Base-by-base conservation (phyloP, 768 basidiomycete genomes). In the Mycena galericulata region DNA sequence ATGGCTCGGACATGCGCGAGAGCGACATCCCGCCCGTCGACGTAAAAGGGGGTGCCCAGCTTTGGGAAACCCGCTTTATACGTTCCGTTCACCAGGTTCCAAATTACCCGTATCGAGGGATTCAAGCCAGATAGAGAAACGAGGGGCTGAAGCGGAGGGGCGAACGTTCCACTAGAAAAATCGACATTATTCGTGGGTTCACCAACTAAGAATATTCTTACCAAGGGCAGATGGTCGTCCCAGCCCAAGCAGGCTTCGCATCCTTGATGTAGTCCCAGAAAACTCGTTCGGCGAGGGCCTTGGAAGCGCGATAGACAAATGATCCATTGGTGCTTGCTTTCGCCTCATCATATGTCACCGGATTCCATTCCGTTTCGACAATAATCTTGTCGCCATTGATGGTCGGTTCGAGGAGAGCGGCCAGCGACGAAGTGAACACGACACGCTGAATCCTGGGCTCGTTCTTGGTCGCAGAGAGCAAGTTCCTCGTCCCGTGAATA, bases 401-500 rank as follows among this genome's bases (percentile, higher is more conserved):
- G 4, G 53, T 64, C 3, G 55, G 56, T 18, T 77, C 73, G 22
- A 77, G 45, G 11, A 72, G 49, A 27, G 84, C 82, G 57, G 76
- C 75, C 4, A 81, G 80, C 7, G 34, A 69, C 22, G 67, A 73
- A 11, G 86, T 85, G 68, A 85, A 74, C 6, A 85, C 82, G 18
- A 87, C 80, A 10, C 85, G 77, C 75, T 82, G 79, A 75, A 88
- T 76, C 1, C 74, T 68, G 2, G 73, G 83, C n/a, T 83, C 72
- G 11, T 82, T 76, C 81, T 38, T 86, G 82, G 29, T 75, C 73
- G 71, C 57, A 15, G n/a, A 18, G 47, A 86, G 80, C 24, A 86
- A 71, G 45, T 78, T 78, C 51, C 67, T 29, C 10, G 74, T 72
- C 15, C 76, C 75, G 10, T 68, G 67, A 5, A 73, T 57, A 2